Evolutionary conservation across 306 rosid genomes (phyloP).

Genomic region (Fagus crenata): DNA sequence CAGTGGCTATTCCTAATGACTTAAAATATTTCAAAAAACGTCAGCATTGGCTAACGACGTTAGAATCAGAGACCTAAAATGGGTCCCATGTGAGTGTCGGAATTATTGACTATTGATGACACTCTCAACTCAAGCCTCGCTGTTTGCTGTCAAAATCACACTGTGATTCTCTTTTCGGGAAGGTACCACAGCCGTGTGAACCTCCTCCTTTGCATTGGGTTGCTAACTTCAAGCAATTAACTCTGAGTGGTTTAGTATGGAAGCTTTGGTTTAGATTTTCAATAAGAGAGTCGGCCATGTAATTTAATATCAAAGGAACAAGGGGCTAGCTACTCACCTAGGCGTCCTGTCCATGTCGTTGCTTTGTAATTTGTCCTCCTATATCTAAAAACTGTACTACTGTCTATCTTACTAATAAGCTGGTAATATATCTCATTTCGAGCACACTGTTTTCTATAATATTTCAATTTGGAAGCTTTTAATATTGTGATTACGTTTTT

Average conservation of each 20-base stretch:
- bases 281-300: not conserved
- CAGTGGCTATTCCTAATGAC: constrained; percentile 6
- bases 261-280: constrained; percentile 9
- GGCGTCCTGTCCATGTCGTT: not conserved
- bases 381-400: not conserved
- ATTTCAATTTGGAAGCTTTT: not conserved
- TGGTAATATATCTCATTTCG: not conserved
- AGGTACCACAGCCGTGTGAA: constrained; percentile 33
- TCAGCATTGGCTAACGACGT: constrained; percentile 40
- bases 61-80: not conserved
- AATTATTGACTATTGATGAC: constrained; percentile 43
- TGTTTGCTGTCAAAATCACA: constrained; percentile 18
- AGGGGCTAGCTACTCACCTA: not conserved
- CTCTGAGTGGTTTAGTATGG: constrained; percentile 28
- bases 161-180: constrained; percentile 42
- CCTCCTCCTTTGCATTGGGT: constrained; percentile 17
- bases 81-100: constrained; percentile 35
- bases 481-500: not conserved
- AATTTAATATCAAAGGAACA: too few species aligned
- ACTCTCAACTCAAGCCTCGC: constrained; percentile 8
- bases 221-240: constrained; percentile 26
- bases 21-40: constrained; percentile 14
- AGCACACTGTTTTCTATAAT: not conserved
- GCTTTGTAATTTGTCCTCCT: not conserved
- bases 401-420: not conserved